Base-by-base conservation (phyloP, 2,329 filamentous ascomycete genomes). In the Geosmithia putterillii region DNA sequence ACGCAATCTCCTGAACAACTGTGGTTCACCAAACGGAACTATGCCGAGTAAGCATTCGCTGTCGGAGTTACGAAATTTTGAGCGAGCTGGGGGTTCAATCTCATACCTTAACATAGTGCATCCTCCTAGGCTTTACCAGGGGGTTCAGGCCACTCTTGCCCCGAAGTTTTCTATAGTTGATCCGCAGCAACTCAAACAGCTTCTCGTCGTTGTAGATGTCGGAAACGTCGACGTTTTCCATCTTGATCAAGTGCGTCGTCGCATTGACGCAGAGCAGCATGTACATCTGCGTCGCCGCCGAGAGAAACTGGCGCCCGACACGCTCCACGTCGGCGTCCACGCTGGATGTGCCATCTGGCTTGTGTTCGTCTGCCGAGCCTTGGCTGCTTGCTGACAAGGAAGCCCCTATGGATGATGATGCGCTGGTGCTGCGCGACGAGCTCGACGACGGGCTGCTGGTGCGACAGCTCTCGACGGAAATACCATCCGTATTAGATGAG, bases 231-330 rank as follows among this genome's bases (percentile, higher is more conserved):
- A 46, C 32, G 32, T 41, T 46, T 12, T 23, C 41, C 18, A 46
- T 18, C 37, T 36, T 41, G 32, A 46, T 46, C 41, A 46, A 25
- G 17, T 41, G 38, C 22, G 37, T 43, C 14, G 37, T 37, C 18
- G 41, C 34, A 22, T 46, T 46, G 12, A 41, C 44, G 20, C 41
- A 46, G 41, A 46, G 41, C 10, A 46, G 37, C 42, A 46, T 43
- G 28, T 40, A 43, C 32, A 40, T 43, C 32, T 41, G 43, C 18
- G 41, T 43, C 18, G 28, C 41, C 14, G 28, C 37, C 9, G 44
- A 37, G 12, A 41, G 22, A 38, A 46, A 46, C 10, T 18, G 37
- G n/a, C 21, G 22, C 18, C 20, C 19, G 18, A 21, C 23, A 10
- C 10, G 10, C 23, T 25, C 23, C 10, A 7, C 23, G 6, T 10